Conservation (phyloP, 371 early-diverging fungal genomes). For the Nematocida minor region DNA sequence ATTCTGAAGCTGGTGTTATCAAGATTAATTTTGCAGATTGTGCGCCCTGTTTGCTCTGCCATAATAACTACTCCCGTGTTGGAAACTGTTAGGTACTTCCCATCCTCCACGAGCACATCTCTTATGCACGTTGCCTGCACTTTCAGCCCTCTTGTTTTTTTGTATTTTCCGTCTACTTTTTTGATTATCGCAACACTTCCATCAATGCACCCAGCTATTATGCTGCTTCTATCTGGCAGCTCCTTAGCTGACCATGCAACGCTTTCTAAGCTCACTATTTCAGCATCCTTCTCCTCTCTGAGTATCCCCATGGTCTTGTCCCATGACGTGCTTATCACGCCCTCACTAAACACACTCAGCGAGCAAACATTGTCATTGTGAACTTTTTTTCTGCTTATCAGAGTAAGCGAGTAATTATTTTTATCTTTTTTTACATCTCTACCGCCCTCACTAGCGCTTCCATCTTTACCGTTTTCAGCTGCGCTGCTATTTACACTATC, state of each 20-base stretch:
- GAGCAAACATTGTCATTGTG: constrained; percentile 62
- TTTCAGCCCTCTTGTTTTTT: constrained; percentile 13
- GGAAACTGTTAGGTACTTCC: constrained; percentile 55
- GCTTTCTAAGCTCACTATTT: constrained; percentile 48
- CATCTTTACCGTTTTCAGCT: too few species aligned
- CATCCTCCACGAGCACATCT: constrained; percentile 44
- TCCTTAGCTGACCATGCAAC: constrained; percentile 57
- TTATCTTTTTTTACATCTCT: neutral
- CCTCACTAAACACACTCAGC: constrained; percentile 26
- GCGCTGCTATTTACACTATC: neutral
- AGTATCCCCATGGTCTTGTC: constrained; percentile 54
- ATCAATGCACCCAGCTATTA: constrained; percentile 62
- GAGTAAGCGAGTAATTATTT: neutral
- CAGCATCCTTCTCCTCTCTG: neutral
- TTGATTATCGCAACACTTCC: constrained; percentile 49
- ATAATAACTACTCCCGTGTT: constrained; percentile 60
- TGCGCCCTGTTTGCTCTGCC: constrained; percentile 31
- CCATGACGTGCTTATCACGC: constrained; percentile 60
- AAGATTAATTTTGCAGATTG: constrained; percentile 37
- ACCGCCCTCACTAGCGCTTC: neutral
- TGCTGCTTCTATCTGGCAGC: constrained; percentile 32
- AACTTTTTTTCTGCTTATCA: neutral
- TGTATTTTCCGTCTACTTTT: constrained; percentile 20
- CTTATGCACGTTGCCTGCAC: constrained; percentile 56
- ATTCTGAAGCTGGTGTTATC: constrained; percentile 54